Evolutionary conservation across 2,329 filamentous ascomycete genomes (phyloP), one percentile per base, ranked within the genome.

Genomic region (Fusarium sarcochroum): DNA sequence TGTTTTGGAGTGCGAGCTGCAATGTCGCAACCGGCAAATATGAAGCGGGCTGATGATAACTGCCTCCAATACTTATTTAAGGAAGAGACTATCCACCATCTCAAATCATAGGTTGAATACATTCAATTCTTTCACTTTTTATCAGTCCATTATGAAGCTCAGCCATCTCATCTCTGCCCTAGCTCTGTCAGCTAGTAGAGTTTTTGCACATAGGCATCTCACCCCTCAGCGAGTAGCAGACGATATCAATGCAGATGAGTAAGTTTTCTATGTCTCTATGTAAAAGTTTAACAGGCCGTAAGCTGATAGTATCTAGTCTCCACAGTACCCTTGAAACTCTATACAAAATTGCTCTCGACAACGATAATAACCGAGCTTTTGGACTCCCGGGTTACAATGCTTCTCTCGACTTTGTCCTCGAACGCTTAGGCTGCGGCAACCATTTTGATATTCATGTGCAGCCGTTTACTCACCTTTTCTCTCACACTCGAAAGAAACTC

Each of bases 321-420:
- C n/a, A 66, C 3, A 18, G 40, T 9, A 47, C 23, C 17, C 14
- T 66, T 8, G 15, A 61, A 7, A 21, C 14, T 9, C 21, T 69
- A 23, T 46, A 66, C 20, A 30, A 57, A 6, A 66, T 69, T 30
- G 56, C 66, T 5, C 40, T 54, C 5, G 52, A 63, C 18, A 69
- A 69, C 18, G 23, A 37, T 11, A 34, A 38, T 6, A 69, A 48
- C 18, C 58, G 66, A 41, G 51, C 49, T 25, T 69, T 69, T 34
- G 66, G 66, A 4, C 45, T 66, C 11, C 34, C 66, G 1, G 61
- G 66, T 8, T 69, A 69, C 27, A 66, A 69, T 13, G 52, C 61
- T 15, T 66, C 66, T 15, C 44, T 69, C 18, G 56, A 63, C 14
- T 55, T 69, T 41, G 40, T 69, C 6, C 55, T 44, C 14, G 18